Conservation (phyloP, 2,329 filamentous ascomycete species). For the Exserohilum turcica region DNA sequence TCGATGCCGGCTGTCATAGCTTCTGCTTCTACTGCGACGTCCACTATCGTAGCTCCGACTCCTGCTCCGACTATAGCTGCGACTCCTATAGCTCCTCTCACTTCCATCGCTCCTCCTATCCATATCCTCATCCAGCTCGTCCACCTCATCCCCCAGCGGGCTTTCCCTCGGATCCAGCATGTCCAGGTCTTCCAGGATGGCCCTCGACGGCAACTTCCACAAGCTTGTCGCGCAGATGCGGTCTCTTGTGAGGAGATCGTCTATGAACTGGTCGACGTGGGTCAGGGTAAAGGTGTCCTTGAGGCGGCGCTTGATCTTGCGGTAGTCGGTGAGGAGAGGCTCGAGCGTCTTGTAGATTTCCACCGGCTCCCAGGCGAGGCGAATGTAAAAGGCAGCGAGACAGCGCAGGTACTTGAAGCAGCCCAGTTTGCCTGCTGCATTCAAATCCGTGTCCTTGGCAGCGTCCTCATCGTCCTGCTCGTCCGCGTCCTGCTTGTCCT, state of each 20-base stretch:
- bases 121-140: slow-evolving; percentile 55
- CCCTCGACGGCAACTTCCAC: slow-evolving; percentile 85
- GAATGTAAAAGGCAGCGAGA: slow-evolving; percentile 89
- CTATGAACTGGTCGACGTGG: slow-evolving; percentile 88
- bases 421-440: slow-evolving; percentile 36
- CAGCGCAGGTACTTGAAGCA: slow-evolving; percentile 81
- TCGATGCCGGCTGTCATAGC: slow-evolving; percentile 12
- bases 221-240: slow-evolving; percentile 88
- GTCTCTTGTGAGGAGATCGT: slow-evolving; percentile 87
- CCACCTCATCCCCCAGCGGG: slow-evolving; percentile 75
- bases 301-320: slow-evolving; percentile 80
- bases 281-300: slow-evolving; percentile 77
- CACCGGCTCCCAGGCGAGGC: slow-evolving; percentile 80
- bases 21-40: slow-evolving; percentile 18
- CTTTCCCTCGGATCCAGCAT: slow-evolving; percentile 84
- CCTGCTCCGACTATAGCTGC: slow-evolving; percentile 18
- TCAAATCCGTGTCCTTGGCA: slow-evolving; percentile 29
- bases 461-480: slow-evolving; percentile 16
- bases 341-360: slow-evolving; percentile 82
- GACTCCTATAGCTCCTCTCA: slow-evolving; percentile 19
- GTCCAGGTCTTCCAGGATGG: slow-evolving; percentile 86
- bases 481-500: slow-evolving; percentile 45
- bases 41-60: slow-evolving; percentile 25
- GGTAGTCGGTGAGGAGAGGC: slow-evolving; percentile 77
- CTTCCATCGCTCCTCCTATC: slow-evolving; percentile 20